Conservation (phyloP, 495 filamentous ascomycete genomes). For the Tuber brumale region DNA sequence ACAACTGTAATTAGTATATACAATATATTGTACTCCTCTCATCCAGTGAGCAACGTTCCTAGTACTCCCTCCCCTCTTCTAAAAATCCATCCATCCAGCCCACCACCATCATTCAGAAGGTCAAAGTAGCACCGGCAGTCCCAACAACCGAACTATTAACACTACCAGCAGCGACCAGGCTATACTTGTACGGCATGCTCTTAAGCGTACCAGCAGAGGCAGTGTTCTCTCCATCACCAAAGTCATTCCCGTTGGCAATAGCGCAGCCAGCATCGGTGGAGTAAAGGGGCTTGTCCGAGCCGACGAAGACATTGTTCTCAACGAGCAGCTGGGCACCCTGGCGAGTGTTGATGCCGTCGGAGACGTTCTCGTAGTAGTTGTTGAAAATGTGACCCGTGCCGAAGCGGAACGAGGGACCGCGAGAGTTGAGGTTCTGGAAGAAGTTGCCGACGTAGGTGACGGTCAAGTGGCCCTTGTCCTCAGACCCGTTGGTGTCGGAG, state of each 20-base stretch:
- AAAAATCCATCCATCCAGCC: background rate
- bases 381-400: slow-evolving; percentile 47
- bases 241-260: slow-evolving; percentile 54
- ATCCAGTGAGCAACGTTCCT: background rate
- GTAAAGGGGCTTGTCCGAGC: slow-evolving; percentile 49
- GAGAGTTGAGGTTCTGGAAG: slow-evolving; percentile 56
- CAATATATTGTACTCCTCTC: background rate
- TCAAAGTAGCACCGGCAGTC: slow-evolving; percentile 52
- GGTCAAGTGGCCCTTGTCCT: slow-evolving; percentile 52
- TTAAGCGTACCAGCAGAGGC: slow-evolving; percentile 48
- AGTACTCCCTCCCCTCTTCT: background rate
- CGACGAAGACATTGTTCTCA: slow-evolving; percentile 54
- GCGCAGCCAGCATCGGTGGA: slow-evolving; percentile 51
- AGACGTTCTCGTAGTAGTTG: slow-evolving; percentile 43
- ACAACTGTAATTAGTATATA: background rate
- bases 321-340: slow-evolving; percentile 59
- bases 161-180: slow-evolving; percentile 45
- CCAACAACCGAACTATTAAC: slow-evolving; percentile 49
- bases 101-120: slow-evolving; percentile 40
- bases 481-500: slow-evolving; percentile 47
- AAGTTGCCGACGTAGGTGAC: slow-evolving; percentile 59
- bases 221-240: slow-evolving; percentile 50
- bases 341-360: slow-evolving; percentile 58
- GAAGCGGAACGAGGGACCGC: slow-evolving; percentile 57
- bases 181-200: slow-evolving; percentile 51